Conservation (phyloP, 257 asterid species). For the Perilla frutescens region DNA sequence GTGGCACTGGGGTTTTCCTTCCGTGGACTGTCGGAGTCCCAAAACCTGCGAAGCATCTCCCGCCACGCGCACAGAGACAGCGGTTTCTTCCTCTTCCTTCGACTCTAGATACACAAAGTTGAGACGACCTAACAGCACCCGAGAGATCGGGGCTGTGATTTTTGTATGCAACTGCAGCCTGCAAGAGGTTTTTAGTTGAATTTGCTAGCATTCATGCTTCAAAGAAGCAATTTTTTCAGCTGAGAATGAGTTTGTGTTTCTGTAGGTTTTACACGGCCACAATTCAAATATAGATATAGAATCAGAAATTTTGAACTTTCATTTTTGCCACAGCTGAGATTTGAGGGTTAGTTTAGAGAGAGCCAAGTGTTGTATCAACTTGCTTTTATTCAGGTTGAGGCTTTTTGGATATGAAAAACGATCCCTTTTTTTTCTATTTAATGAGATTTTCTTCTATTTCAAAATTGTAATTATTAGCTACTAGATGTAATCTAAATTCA, state of each 20-base stretch:
- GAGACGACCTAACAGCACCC: background rate
- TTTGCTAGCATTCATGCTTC: constrained; percentile 29
- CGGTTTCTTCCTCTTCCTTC: constrained; percentile 70
- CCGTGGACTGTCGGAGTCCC: constrained; percentile 79
- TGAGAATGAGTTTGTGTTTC: constrained; percentile 33
- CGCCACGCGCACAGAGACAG: constrained; percentile 83
- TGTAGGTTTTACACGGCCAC: constrained; percentile 37
- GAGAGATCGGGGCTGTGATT: constrained; percentile 35
- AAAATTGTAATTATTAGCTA: too few species aligned
- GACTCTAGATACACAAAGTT: constrained; percentile 42
- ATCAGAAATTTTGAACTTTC: constrained; percentile 33
- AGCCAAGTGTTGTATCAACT: constrained; percentile 27
- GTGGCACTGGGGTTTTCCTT: constrained; percentile 93
- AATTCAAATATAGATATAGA: constrained; percentile 11
- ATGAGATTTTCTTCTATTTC: too few species aligned
- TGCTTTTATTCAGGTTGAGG: constrained; percentile 31
- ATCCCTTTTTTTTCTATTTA: background rate
- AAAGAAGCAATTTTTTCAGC: constrained; percentile 33
- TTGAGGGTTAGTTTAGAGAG: constrained; percentile 39
- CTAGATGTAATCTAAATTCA: background rate
- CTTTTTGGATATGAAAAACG: constrained; percentile 1
- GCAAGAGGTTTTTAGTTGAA: constrained; percentile 36
- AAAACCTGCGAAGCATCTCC: constrained; percentile 76
- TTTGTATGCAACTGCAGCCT: background rate
- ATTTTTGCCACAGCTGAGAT: constrained; percentile 37